These are phyloP conservation scores for Aspergillus costaricaensis DNA, from an alignment of 2,329 filamentous ascomycete genomes.

Conservation along the genomic window DNA sequence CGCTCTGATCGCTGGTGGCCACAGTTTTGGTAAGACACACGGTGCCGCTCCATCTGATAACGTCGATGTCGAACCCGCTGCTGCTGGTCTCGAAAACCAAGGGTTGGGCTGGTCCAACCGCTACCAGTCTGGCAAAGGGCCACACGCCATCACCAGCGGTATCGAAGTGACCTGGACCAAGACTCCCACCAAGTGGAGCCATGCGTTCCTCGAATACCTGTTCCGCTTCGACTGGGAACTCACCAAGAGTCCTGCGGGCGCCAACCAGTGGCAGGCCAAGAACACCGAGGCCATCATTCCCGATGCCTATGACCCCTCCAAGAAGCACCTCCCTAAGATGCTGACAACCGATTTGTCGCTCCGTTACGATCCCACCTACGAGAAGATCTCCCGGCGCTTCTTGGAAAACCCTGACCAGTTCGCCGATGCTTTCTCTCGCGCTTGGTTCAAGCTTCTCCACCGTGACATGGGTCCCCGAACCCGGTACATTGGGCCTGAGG, in stretches of 20 bases:
- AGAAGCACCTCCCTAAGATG: slow-evolving; percentile 76
- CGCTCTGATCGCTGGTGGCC: slow-evolving; percentile 75
- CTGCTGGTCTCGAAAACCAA: slow-evolving; percentile 63
- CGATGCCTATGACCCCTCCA: slow-evolving; percentile 67
- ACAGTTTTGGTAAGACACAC: slow-evolving; percentile 80
- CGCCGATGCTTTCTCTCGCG: slow-evolving; percentile 67
- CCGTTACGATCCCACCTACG: slow-evolving; percentile 69
- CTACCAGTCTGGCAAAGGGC: slow-evolving; percentile 66
- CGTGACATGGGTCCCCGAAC: slow-evolving; percentile 73
- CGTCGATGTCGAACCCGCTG: slow-evolving; percentile 68
- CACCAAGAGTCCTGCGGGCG: slow-evolving; percentile 72
- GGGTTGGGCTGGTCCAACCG: slow-evolving; percentile 73
- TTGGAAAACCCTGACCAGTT: slow-evolving; percentile 69
- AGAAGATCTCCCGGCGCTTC: slow-evolving; percentile 74
- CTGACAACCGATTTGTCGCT: slow-evolving; percentile 73
- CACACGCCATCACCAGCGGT: slow-evolving; percentile 72
- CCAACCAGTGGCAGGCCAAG: slow-evolving; percentile 76
- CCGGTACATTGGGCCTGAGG: slow-evolving; percentile 73
- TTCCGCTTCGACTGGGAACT: slow-evolving; percentile 79
- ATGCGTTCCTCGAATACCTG: slow-evolving; percentile 72
- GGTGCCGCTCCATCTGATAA: slow-evolving; percentile 67
- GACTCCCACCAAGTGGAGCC: slow-evolving; percentile 75
- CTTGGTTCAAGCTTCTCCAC: slow-evolving; percentile 83
- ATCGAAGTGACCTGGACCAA: slow-evolving; percentile 79
- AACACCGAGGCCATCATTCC: slow-evolving; percentile 67